phyloP scores from a whole-genome alignment of 2,329 filamentous ascomycete genomes.

The Apiospora malaysiana region DNA sequence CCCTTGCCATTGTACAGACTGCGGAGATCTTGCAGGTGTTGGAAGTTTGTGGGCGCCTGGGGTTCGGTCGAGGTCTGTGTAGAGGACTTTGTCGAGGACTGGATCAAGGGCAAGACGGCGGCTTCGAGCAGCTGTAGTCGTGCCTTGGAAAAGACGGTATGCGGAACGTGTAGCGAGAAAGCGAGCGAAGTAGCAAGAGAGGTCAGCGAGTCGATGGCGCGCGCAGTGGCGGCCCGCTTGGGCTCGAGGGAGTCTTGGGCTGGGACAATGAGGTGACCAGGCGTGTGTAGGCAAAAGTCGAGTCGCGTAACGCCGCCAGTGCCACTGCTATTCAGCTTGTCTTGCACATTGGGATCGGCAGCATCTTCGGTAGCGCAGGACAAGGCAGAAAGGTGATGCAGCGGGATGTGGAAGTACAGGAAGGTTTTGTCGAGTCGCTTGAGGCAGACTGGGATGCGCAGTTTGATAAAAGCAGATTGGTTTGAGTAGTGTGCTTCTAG shows the following conservation, averaged over 20 bases:
- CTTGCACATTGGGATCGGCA: background rate
- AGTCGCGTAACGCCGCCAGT: background rate
- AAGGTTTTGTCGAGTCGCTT: conserved; percentile 14
- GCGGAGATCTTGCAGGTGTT: conserved; percentile 15
- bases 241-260: conserved; percentile 14
- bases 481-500: background rate
- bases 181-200: background rate
- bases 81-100: too few relatives aligned
- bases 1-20: conserved; percentile 21
- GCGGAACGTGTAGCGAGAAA: background rate
- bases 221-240: conserved; percentile 14
- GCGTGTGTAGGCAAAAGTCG: background rate
- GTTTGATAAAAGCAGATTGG: background rate
- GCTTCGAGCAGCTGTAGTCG: background rate
- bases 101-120: background rate
- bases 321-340: background rate
- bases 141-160: conserved; percentile 13
- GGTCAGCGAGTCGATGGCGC: background rate
- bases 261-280: conserved; percentile 13
- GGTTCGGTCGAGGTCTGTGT: background rate
- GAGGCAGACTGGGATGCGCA: conserved; percentile 11
- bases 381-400: background rate
- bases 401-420: conserved; percentile 17
- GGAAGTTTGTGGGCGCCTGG: background rate
- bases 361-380: conserved; percentile 6